A percentile compares a stretch with the other conserved stretches of the same genome.
Evolutionary conservation across 176 grass and related monocot genomes (phyloP).

Genomic region (Chrysopogon serrulatus): DNA sequence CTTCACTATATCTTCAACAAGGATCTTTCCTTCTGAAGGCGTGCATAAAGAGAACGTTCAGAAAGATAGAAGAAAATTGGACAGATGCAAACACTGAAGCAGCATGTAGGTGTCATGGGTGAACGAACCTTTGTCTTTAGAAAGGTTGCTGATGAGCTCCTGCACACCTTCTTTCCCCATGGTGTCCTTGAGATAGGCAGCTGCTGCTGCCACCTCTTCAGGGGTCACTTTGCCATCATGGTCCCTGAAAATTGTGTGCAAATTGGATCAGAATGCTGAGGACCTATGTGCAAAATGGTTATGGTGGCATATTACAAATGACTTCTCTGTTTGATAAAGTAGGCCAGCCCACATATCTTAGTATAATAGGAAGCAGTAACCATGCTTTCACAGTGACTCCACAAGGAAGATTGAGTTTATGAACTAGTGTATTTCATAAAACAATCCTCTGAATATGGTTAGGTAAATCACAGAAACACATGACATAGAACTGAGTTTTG

Average conservation of each 20-base stretch:
- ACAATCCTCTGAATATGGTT: not conserved
- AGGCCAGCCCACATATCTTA: not conserved
- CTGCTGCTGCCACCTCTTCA: slow-evolving; percentile 65
- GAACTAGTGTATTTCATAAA: not conserved
- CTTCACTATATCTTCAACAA: slow-evolving; percentile 88
- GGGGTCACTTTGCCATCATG: slow-evolving; percentile 89
- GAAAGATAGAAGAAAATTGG: not conserved
- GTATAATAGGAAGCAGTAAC: not conserved
- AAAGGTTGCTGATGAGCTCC: slow-evolving; percentile 80
- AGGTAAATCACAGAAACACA: slow-evolving; percentile 15
- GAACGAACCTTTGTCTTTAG: slow-evolving; percentile 73
- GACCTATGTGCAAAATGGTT: not conserved
- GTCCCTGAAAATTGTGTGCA: slow-evolving; percentile 57
- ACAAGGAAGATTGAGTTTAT: not conserved
- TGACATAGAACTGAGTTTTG: not conserved
- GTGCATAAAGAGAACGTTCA: slow-evolving; percentile 3
- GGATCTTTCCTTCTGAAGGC: slow-evolving; percentile 79
- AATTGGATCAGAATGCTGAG: not conserved
- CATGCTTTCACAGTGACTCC: not conserved
- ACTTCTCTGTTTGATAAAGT: not conserved
- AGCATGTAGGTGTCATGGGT: not conserved
- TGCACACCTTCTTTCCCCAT: slow-evolving; percentile 79
- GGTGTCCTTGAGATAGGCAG: slow-evolving; percentile 74
- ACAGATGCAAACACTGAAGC: not conserved
- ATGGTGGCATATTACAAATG: not conserved